These are phyloP conservation scores for Cryptococcus sp. DNA, from an alignment of 1,284 basidiomycete genomes.

Conservation along the genomic window DNA sequence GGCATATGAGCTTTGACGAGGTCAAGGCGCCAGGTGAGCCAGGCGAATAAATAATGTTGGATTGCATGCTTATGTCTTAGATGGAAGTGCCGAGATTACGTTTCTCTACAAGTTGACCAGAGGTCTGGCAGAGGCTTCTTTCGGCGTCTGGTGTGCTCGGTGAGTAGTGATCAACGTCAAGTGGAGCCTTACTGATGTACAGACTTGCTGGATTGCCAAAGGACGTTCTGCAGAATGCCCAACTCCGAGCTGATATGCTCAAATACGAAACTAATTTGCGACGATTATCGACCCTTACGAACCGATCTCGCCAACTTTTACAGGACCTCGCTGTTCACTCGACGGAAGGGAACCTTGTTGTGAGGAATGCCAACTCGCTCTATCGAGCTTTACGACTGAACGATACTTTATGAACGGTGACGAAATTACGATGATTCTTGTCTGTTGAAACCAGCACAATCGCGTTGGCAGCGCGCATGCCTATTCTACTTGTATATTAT, in stretches of 20 bases:
- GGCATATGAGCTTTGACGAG: constrained; percentile 77
- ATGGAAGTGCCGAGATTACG: constrained; percentile 69
- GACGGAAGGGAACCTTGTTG: background rate
- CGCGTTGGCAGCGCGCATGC: too few species aligned
- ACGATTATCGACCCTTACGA: background rate
- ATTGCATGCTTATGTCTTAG: constrained; percentile 22
- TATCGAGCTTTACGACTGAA: constrained; percentile 4
- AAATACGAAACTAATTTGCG: constrained; percentile 42
- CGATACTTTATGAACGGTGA: too few species aligned
- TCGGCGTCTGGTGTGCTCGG: constrained; percentile 82
- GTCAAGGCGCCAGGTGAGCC: constrained; percentile 22
- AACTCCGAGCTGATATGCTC: constrained; percentile 56
- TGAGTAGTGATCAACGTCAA: constrained; percentile 6
- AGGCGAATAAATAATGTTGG: too few species aligned
- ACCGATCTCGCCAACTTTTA: background rate
- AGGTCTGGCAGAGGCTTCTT: constrained; percentile 73
- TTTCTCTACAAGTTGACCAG: constrained; percentile 72
- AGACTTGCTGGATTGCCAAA: constrained; percentile 70
- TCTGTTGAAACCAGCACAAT: too few species aligned
- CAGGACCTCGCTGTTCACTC: background rate
- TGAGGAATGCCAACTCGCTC: constrained; percentile 2
- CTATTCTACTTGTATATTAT: background rate
- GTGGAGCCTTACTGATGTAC: background rate
- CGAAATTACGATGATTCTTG: background rate
- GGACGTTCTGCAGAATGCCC: constrained; percentile 58